These are phyloP conservation scores for Calonectria pauciramosa DNA, from an alignment of 2,329 filamentous ascomycete species.

Conservation along the genomic window DNA sequence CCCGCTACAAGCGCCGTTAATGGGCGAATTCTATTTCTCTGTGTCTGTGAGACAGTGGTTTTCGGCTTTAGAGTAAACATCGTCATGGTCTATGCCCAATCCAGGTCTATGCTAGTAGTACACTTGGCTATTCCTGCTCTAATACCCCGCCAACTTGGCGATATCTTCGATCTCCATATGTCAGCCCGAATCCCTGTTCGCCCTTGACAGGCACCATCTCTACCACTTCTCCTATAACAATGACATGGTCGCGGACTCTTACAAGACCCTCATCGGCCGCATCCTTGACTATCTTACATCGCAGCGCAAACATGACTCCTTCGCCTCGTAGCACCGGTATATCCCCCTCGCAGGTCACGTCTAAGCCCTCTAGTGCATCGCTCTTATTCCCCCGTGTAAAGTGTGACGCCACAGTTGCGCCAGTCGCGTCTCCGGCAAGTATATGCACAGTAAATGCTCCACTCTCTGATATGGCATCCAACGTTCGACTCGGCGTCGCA, in stretches of 20 bases:
- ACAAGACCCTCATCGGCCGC: conserved; percentile 57
- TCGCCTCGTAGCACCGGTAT: conserved; percentile 62
- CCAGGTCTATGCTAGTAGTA: conserved; percentile 22
- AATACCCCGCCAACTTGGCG: conserved; percentile 57
- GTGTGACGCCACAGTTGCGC: conserved; percentile 64
- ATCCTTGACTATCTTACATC: conserved; percentile 58
- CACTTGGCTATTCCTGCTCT: conserved; percentile 31
- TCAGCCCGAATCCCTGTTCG: conserved; percentile 58
- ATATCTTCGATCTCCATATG: conserved; percentile 65
- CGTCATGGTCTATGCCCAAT: background rate
- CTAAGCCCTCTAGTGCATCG: conserved; percentile 56
- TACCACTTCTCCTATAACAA: conserved; percentile 65
- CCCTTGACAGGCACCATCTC: conserved; percentile 56
- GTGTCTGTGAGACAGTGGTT: background rate
- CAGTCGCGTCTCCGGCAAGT: conserved; percentile 60
- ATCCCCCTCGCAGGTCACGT: conserved; percentile 34
- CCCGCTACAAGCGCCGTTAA: background rate
- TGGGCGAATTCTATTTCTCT: background rate
- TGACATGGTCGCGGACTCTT: conserved; percentile 65
- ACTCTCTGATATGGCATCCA: conserved; percentile 62
- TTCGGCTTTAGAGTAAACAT: no score
- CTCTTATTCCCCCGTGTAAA: conserved; percentile 65
- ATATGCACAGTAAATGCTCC: conserved; percentile 69
- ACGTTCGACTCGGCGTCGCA: conserved; percentile 67
- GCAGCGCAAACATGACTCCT: conserved; percentile 66